phyloP scores from a whole-genome alignment of 2,329 filamentous ascomycete species.

The Talaromyces sp. region DNA sequence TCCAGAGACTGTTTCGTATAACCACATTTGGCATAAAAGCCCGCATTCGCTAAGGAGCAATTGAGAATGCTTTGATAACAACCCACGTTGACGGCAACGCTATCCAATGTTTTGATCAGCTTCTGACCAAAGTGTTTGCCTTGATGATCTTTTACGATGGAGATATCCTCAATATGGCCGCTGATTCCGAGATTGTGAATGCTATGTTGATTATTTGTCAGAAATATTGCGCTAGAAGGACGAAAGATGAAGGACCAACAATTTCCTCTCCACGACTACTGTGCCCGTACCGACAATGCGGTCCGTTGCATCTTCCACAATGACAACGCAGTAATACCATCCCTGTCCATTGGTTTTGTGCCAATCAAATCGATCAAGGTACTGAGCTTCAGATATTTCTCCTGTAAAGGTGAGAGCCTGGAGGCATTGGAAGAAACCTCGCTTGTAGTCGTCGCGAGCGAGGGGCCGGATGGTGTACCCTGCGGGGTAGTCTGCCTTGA shows the following conservation, averaged over 20 bases:
- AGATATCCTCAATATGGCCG: conserved; percentile 18
- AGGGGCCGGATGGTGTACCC: conserved; percentile 18
- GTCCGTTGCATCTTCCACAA: conserved; percentile 9
- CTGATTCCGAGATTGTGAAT: conserved; percentile 15
- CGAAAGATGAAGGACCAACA: not conserved
- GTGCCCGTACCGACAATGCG: conserved; percentile 16
- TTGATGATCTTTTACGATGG: conserved; percentile 16
- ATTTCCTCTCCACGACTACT: conserved; percentile 16
- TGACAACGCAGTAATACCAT: conserved; percentile 19
- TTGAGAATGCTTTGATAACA: conserved; percentile 18
- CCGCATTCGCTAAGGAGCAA: conserved; percentile 10
- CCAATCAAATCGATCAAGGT: conserved; percentile 16
- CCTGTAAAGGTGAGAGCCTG: conserved; percentile 15
- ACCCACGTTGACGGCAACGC: conserved; percentile 13
- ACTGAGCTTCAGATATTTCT: conserved; percentile 12
- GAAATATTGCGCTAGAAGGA: not conserved
- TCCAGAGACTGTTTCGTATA: conserved; percentile 8
- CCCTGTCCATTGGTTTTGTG: conserved; percentile 12
- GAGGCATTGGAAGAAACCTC: conserved; percentile 17
- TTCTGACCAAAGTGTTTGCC: conserved; percentile 15
- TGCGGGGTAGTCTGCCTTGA: conserved; percentile 9
- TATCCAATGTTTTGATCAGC: conserved; percentile 16
- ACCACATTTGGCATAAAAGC: conserved; percentile 16
- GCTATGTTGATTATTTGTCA: not conserved
- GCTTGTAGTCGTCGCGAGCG: conserved; percentile 17